Evolutionary conservation across 2,329 filamentous ascomycete species (phyloP).

Genomic region (Arachnomyces sp.): DNA sequence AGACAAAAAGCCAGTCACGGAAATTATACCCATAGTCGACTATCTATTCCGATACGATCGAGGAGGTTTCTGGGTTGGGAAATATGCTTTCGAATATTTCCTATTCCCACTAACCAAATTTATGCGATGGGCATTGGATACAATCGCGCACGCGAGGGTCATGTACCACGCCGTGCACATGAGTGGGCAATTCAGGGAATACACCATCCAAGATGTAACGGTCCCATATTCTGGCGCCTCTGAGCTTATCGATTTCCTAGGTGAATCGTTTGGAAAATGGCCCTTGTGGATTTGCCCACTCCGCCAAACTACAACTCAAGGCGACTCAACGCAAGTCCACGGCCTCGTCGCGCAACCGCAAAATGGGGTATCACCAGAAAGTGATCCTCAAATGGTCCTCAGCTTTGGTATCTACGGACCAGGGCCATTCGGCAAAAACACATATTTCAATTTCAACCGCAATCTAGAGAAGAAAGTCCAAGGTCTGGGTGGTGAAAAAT

Average conservation of each 20-base stretch:
- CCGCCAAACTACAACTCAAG: conserved; percentile 9
- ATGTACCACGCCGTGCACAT: conserved; percentile 54
- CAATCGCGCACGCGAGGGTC: conserved; percentile 50
- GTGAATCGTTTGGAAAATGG: conserved; percentile 39
- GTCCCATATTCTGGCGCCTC: conserved; percentile 44
- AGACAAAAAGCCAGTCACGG: conserved; percentile 17
- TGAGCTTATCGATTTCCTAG: conserved; percentile 43
- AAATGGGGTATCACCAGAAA: too few species aligned
- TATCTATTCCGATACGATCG: conserved; percentile 53
- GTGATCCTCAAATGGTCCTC: conserved; percentile 17
- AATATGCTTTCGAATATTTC: conserved; percentile 50
- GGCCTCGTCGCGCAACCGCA: too few species aligned
- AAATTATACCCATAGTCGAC: conserved; percentile 40
- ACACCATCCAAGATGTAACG: conserved; percentile 53
- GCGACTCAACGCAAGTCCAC: too few species aligned
- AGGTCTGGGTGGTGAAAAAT: conserved; percentile 69
- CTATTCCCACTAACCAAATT: conserved; percentile 48
- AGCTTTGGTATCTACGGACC: conserved; percentile 71
- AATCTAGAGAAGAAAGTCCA: conserved; percentile 61
- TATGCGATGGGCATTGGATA: conserved; percentile 49
- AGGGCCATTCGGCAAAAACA: conserved; percentile 47
- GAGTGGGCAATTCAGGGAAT: conserved; percentile 43
- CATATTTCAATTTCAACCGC: conserved; percentile 63
- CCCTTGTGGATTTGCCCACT: conserved; percentile 54
- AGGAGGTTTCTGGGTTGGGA: conserved; percentile 51